Evolutionary conservation across 129 eudicot species (phyloP), one percentile per base, ranked within the genome.

Genomic region (Tanacetum coccineum): DNA sequence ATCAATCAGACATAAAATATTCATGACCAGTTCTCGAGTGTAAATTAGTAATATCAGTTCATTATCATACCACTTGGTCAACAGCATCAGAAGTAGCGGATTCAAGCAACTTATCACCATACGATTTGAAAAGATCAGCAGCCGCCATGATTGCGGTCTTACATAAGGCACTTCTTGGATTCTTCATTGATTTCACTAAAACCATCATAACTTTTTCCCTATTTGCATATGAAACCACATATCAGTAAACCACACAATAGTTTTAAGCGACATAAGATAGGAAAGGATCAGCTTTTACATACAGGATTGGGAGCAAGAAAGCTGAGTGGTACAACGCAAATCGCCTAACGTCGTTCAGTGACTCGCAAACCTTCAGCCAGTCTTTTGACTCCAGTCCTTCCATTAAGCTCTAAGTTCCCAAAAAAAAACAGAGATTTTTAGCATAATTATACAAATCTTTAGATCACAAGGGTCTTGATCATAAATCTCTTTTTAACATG

Each of bases 101-200:
- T 9, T 84, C 95, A 26, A 94, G 81, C 77, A 94, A 70, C 72
- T 81, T 82, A 79, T 84, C 97, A 52, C 93, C 95, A 74, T 79
- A 89, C 4, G 90, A 83, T 67, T 76, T 79, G 67, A 84, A 94
- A 26, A 89, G 61, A 81, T 94, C 99, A 66, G 97, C 69, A 32
- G 88, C 79, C 82, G 99, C 93, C 97, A 94, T 84, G 70, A 94
- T 87, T 14, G 99, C 78, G 32, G 99, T 94, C 79, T 94, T 94
- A 81, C 85, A 74, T 62, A 94, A 56, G 46, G 99, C 97, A 78
- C 99, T 94, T 81, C 99, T 89, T 55, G 99, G 99, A 67, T 89
- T 94, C 85, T 94, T 94, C 84, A 89, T 89, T 44, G 99, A 67
- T 80, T 89, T 94, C 59, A 89, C 95, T 72, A 84, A 65, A 70